Evolutionary conservation across 805 yeast species (phyloP), one percentile per base, ranked within the genome.

Genomic region (Candida schatavii): DNA sequence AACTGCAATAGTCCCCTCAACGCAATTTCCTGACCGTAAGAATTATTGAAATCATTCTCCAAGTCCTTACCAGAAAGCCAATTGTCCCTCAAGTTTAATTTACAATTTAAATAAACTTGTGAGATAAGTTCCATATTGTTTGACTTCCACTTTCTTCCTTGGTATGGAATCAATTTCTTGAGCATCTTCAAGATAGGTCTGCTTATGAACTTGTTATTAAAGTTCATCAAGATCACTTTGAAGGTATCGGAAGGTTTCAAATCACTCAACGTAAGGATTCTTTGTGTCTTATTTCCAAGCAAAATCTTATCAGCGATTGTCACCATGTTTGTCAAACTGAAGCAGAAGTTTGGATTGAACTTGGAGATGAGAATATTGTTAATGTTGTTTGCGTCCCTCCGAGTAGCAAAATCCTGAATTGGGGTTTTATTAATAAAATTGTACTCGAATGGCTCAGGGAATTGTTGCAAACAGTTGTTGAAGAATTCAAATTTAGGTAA

Each of bases 41-140:
- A 84, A 50, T 83, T 84, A 42, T 78, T 80, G 43, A 87, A 68
- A 47, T 88, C 90, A 15, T 80, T 81, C 22, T 85, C 84, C 19
- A 86, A 68, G 57, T 88, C 95, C 44, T 78, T 75, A 0, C 96
- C 96, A 49, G 74, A 82, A 22, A 91, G 72, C 98, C 98, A 91
- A 46, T 82, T 83, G 57, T 91, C 99, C 46, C 81, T 75, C 37
- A 91, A 61, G 14, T 81, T 78, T 29, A 89, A 68, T 50, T 80
- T 78, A 52, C 87, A 78, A 55, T 88, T 81, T 21, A 93, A 59
- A 54, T 85, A 91, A 2, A 91, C 89, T 46, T 87, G 82, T 0
- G 97, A 88, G 3, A 91, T 86, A 35, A 93, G 70, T 49, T 90
- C 97, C 97, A 93, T 91, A 57, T 91, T 93, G 47, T 81, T 78